These are phyloP conservation scores for Platanus orientalis DNA, from an alignment of 164 flowering plant genomes.

Conservation along the genomic window DNA sequence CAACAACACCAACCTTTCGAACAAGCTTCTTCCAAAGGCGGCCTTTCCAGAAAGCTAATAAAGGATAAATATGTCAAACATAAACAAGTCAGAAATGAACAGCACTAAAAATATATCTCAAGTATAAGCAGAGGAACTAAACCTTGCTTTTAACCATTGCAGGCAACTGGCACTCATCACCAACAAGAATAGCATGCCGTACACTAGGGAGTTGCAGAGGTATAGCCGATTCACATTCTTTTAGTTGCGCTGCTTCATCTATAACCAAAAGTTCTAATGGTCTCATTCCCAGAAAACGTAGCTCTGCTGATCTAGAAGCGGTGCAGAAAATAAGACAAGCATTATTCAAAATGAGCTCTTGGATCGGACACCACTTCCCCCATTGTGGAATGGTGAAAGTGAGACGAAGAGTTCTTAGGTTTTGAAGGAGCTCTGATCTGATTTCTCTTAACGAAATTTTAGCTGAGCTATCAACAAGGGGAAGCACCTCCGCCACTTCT, in stretches of 20 bases:
- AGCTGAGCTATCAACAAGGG: background rate
- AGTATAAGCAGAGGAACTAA: background rate
- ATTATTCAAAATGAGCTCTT: slow-evolving; percentile 25
- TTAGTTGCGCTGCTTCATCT: slow-evolving; percentile 68
- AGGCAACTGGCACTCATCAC: slow-evolving; percentile 59
- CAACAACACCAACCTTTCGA: slow-evolving; percentile 18
- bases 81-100: no score
- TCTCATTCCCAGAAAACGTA: slow-evolving; percentile 11
- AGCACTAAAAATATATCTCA: background rate
- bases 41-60: slow-evolving; percentile 20
- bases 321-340: slow-evolving; percentile 46
- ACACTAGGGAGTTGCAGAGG: slow-evolving; percentile 46
- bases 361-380: slow-evolving; percentile 7
- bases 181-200: slow-evolving; percentile 46
- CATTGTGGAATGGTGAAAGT: slow-evolving; percentile 10
- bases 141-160: slow-evolving; percentile 53
- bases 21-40: slow-evolving; percentile 27
- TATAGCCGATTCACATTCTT: slow-evolving; percentile 56
- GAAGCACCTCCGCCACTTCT: no score
- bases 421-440: slow-evolving; percentile 13
- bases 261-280: slow-evolving; percentile 31
- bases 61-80: background rate
- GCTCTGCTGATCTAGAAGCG: slow-evolving; percentile 31
- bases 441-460: background rate
- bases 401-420: slow-evolving; percentile 15